phyloP scores from a whole-genome alignment of 129 eudicot genomes.

The Oenanthe sinensis region DNA sequence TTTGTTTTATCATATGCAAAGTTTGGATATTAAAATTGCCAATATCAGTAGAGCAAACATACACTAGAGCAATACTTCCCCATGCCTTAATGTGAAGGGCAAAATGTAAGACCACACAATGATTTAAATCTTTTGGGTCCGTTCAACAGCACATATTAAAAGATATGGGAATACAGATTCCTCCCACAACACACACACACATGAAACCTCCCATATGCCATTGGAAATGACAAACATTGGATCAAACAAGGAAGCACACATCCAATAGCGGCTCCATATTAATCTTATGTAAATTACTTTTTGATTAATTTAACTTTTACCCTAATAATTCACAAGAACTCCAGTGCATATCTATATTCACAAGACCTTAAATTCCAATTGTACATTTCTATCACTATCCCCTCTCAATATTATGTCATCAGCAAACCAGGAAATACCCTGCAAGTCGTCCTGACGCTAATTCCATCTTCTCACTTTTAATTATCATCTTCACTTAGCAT shows the following conservation, averaged over 20 bases:
- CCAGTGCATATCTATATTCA: background rate
- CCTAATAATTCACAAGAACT: background rate
- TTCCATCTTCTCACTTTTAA: background rate
- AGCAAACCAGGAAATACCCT: background rate
- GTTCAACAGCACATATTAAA: background rate
- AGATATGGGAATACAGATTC: background rate
- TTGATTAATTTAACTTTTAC: background rate
- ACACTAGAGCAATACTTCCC: background rate
- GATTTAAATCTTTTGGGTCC: background rate
- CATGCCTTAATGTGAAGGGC: constrained; percentile 28
- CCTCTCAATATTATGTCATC: background rate
- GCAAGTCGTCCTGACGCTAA: background rate
- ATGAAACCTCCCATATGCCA: background rate
- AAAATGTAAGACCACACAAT: constrained; percentile 46
- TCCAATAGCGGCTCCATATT: background rate
- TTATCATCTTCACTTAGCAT: background rate
- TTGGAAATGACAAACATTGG: background rate
- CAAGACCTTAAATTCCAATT: background rate
- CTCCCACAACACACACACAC: background rate
- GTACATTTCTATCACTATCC: background rate
- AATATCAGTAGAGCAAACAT: background rate
- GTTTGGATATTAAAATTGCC: background rate
- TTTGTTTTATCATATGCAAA: background rate
- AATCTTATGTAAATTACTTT: background rate
- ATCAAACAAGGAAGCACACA: background rate